phyloP scores from a whole-genome alignment of 2,329 filamentous ascomycete genomes.

The Cercospora beticola region DNA sequence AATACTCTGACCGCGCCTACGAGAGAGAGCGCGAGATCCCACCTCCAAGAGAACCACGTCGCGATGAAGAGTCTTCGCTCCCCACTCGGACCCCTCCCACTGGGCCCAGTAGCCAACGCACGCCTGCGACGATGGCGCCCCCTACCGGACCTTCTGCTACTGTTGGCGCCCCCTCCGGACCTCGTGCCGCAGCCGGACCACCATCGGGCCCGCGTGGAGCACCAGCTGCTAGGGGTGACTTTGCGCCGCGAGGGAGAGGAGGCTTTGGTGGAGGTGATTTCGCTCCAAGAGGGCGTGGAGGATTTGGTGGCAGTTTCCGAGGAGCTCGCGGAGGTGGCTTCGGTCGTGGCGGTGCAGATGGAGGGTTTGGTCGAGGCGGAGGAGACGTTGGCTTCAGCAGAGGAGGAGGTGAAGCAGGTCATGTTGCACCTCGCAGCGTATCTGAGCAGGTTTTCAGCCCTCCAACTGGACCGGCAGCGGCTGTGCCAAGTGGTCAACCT shows the following conservation, averaged over 20 bases:
- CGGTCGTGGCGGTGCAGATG: conserved; percentile 14
- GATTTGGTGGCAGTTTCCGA: conserved; percentile 38
- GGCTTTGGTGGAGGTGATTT: conserved; percentile 37
- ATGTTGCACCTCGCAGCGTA: conserved; percentile 13
- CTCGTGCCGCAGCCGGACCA: conserved; percentile 30
- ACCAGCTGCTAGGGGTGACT: conserved; percentile 42
- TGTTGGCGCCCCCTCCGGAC: conserved; percentile 37
- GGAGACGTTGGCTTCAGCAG: conserved; percentile 10
- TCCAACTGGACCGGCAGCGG: conserved; percentile 18
- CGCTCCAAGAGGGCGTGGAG: conserved; percentile 30
- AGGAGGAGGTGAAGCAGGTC: conserved; percentile 13
- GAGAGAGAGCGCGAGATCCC: conserved; percentile 26
- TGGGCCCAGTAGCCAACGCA: conserved; percentile 30
- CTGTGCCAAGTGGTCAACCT: conserved; percentile 24
- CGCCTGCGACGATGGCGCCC: conserved; percentile 28
- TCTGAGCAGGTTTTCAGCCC: conserved; percentile 18
- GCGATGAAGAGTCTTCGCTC: conserved; percentile 29
- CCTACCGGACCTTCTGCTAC: conserved; percentile 35
- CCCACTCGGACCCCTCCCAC: conserved; percentile 31
- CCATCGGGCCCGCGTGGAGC: conserved; percentile 34
- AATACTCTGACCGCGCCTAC: conserved; percentile 32
- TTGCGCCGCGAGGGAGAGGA: conserved; percentile 40
- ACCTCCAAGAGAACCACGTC: conserved; percentile 33
- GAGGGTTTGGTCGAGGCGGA: conserved; percentile 15
- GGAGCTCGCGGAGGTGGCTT: conserved; percentile 33